Evolutionary conservation across 2,329 filamentous ascomycete genomes (phyloP), one percentile per base, ranked within the genome.

Genomic region (Ceratocystis eucalypticola): DNA sequence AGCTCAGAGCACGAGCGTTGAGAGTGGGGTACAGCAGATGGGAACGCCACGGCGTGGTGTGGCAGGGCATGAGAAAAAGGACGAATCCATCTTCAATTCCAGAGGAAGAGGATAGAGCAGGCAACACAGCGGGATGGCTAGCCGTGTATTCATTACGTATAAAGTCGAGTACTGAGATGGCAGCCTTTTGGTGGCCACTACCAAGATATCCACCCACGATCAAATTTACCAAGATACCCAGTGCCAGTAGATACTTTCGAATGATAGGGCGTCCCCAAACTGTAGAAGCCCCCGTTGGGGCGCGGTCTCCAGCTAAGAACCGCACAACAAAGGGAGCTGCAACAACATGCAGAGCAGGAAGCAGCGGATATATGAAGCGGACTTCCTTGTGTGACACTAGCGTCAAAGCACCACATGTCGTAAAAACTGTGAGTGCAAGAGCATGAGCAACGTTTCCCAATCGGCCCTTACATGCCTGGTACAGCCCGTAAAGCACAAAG

Each of bases 351-450:
- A 99, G 81, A n/a, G 87, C 82, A 1, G 94, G 93, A 1, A 97
- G 82, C 20, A 99, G 82, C 0, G 94, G 93, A 72, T 96, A 96
- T 70, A 97, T 89, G 78, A 99, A 99, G 72, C 94, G 90, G 71
- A 96, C 89, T 80, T 99, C 94, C 75, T 99, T 99, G 77, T 99
- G 94, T 1, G 91, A 86, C 70, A 97, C 89, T 61, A 89, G 73
- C 1, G 90, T 96, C 44, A 97, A 81, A 1, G 79, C 75, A 1
- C 77, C 73, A 8, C 88, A 76, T 67, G 87, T 88, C 37, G 84
- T 75, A 65, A 86, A 69, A 53, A 87, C 80, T 6, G 84, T 78
- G 37, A 80, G 79, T 8, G 84, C 79, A 7, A 92, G 76, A 45
- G 66, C 62, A n/a, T 17, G 37, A 7, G 81, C 80, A 65, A 79